Evolutionary conservation across 2,329 filamentous ascomycete species (phyloP).

Genomic region (Penicillium sclerotigenum): DNA sequence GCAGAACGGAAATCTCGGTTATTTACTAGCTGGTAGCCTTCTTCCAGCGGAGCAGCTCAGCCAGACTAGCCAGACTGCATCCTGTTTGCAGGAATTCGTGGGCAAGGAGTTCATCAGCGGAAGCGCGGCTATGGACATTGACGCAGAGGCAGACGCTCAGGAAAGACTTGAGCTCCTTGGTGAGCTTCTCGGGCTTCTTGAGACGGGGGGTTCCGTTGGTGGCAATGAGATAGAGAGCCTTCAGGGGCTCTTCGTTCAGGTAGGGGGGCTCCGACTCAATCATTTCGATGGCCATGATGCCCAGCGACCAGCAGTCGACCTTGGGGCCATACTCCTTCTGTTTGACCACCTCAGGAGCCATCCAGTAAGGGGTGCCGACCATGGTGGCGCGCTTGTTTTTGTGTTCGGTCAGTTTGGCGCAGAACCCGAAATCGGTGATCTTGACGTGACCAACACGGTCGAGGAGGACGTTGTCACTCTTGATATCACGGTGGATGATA

Average conservation of each 20-base stretch:
- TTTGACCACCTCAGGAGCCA: slow-evolving; percentile 98
- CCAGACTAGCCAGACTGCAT: slow-evolving; percentile 75
- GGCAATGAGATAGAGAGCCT: slow-evolving; percentile 94
- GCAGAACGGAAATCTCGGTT: background rate
- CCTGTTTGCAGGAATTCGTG: slow-evolving; percentile 95
- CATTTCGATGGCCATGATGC: slow-evolving; percentile 99
- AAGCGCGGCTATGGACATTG: slow-evolving; percentile 90
- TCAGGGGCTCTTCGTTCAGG: slow-evolving; percentile 94
- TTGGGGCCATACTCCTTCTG: slow-evolving; percentile 98
- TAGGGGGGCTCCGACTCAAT: slow-evolving; percentile 98
- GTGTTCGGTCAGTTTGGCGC: slow-evolving; percentile 93
- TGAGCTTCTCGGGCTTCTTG: slow-evolving; percentile 97
- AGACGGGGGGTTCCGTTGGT: slow-evolving; percentile 95
- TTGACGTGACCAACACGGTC: slow-evolving; percentile 95
- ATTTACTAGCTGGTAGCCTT: slow-evolving; percentile 42
- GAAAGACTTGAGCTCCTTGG: slow-evolving; percentile 97
- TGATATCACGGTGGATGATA: slow-evolving; percentile 99
- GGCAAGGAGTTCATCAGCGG: slow-evolving; percentile 79
- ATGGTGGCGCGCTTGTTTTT: slow-evolving; percentile 98
- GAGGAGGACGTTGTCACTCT: slow-evolving; percentile 96
- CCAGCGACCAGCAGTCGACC: slow-evolving; percentile 97
- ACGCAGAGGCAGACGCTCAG: slow-evolving; percentile 94
- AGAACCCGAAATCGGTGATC: slow-evolving; percentile 99
- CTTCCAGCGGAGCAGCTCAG: slow-evolving; percentile 75
- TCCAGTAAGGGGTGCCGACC: slow-evolving; percentile 99